These are phyloP conservation scores for Arxiozyma heterogenica DNA, from an alignment of 1,139 yeast species.

Conservation along the genomic window DNA sequence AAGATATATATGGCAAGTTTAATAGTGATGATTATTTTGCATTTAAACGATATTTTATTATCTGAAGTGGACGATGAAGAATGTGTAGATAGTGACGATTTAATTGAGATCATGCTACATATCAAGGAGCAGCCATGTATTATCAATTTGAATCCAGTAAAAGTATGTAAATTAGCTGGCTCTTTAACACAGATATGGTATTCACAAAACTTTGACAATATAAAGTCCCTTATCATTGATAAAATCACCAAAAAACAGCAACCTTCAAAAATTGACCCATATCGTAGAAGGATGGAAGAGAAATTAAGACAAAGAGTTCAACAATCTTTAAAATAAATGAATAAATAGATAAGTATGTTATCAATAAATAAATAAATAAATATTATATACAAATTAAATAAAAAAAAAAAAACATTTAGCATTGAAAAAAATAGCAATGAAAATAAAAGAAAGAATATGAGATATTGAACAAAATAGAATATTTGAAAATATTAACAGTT, in stretches of 20 bases:
- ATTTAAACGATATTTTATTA: conserved; percentile 32
- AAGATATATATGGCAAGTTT: conserved; percentile 42
- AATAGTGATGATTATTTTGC: conserved; percentile 43
- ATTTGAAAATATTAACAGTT: not conserved
- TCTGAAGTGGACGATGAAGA: conserved; percentile 29
- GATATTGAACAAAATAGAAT: not conserved
- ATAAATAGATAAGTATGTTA: not conserved
- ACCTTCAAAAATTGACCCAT: conserved; percentile 14
- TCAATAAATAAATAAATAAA: conserved; percentile 1
- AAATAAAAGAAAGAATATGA: not conserved
- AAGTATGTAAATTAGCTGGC: conserved; percentile 21
- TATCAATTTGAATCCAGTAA: conserved; percentile 16
- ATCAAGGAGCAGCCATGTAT: conserved; percentile 36
- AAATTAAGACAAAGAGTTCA: conserved; percentile 14
- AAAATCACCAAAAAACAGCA: not conserved
- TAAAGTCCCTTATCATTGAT: conserved; percentile 6
- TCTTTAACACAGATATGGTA: conserved; percentile 21
- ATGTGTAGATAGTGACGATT: conserved; percentile 47
- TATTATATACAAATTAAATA: not conserved
- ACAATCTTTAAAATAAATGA: conserved; percentile 4
- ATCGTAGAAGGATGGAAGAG: conserved; percentile 19
- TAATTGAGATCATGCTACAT: conserved; percentile 48
- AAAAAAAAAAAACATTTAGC: no score
- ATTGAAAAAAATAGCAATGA: not conserved
- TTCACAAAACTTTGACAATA: conserved; percentile 13